phyloP scores from a whole-genome alignment of 225 moss, liverwort and hornwort genomes.

The Rhytidiadelphus loreus region DNA sequence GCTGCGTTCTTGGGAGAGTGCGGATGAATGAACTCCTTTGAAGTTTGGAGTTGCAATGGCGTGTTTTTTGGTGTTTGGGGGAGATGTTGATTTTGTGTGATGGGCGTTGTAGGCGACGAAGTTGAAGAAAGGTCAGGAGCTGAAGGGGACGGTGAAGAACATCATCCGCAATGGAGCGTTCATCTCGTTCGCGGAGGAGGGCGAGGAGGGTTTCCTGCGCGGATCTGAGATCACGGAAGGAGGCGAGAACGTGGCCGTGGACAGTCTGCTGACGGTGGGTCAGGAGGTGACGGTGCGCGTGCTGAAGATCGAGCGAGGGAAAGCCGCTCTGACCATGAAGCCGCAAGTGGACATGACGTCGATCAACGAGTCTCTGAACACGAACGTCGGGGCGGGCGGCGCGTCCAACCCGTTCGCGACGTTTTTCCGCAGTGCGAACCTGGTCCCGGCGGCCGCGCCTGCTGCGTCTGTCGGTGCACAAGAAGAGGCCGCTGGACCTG shows the following conservation, averaged over 20 bases:
- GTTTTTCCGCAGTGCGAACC: conserved; percentile 69
- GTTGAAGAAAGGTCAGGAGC: conserved; percentile 66
- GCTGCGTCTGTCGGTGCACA: not conserved
- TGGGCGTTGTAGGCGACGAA: conserved; percentile 38
- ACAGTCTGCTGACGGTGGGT: conserved; percentile 56
- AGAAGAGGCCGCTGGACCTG: not conserved
- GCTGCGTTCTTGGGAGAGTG: not conserved
- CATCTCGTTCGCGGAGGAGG: conserved; percentile 40
- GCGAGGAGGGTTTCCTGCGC: conserved; percentile 84
- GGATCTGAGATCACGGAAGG: conserved; percentile 70
- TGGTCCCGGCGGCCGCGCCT: conserved; percentile 9
- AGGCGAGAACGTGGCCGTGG: conserved; percentile 81
- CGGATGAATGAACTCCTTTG: too few species aligned
- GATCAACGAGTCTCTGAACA: conserved; percentile 70
- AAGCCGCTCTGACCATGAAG: conserved; percentile 73
- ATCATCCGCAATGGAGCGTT: conserved; percentile 74
- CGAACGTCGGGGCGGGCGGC: conserved; percentile 26
- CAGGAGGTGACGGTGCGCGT: conserved; percentile 84
- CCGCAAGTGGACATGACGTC: conserved; percentile 66
- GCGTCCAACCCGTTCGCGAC: conserved; percentile 86
- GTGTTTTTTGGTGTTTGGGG: not conserved
- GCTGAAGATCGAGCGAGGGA: conserved; percentile 75
- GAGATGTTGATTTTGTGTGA: not conserved
- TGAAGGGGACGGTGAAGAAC: conserved; percentile 92
- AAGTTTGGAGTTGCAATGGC: not conserved